Base-by-base conservation (phyloP, 2,329 filamentous ascomycete genomes). In the Diaporthe sp. region DNA sequence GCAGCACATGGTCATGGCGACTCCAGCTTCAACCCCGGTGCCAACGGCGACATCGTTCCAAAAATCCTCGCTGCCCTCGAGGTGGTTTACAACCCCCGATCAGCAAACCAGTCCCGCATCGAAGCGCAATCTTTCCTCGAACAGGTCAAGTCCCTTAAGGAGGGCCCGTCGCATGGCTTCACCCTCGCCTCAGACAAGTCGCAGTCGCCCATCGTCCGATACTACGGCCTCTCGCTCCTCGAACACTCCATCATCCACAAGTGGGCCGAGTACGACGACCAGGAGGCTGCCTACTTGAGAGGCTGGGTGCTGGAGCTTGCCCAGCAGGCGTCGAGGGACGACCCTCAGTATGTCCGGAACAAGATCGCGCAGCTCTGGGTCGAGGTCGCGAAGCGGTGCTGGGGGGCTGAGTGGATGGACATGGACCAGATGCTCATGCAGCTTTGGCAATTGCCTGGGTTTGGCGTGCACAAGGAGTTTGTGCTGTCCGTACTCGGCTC, bases 281-380 rank as follows among this genome's bases (percentile, higher is more conserved):
- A 92, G 30, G 92, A 98, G 82, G 91, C 91, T 25, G 85, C 86
- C 37, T 89, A 90, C 70, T 84, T 99, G 72, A 91, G 94, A 66
- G 88, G 88, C 74, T 97, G 96, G 90, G 91, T 98, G 56, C 84
- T 98, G 72, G 88, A 93, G 81, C 91, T 99, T 17, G 94, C 95
- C 17, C 91, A 93, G 79, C 88, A 89, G 75, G 87, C 97, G 56
- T 88, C 90, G 7, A 89, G 89, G 59, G 89, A 92, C 27, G 96
- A 98, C 81, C 94, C 95, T 3, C 83, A 89, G 42, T 99, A 96
- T 81, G 86, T 98, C 77, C 90, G 96, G 78, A 98, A 97, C 87
- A 99, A 99, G 85, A 93, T 97, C 44, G 95, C 94, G 37, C 94
- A 97, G 84, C 86, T 99, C 76, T 99, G 97, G 97, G 94, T 96